These are phyloP conservation scores for Gentiana dahurica DNA, from an alignment of 257 asterid genomes.

Conservation along the genomic window DNA sequence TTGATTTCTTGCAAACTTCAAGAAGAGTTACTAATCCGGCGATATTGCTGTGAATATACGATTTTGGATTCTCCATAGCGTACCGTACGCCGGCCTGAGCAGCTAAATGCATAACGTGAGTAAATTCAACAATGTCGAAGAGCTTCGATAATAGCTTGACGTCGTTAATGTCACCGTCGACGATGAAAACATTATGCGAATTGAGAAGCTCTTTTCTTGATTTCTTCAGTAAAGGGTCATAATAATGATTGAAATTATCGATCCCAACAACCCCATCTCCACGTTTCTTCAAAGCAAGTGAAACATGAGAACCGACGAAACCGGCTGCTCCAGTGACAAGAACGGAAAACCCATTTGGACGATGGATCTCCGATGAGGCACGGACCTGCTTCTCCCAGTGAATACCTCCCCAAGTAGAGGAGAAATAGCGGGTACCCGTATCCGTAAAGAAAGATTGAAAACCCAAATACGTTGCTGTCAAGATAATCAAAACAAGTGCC, in stretches of 20 bases:
- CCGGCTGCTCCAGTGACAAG: constrained; percentile 92
- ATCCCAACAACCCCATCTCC: constrained; percentile 84
- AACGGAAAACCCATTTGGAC: constrained; percentile 40
- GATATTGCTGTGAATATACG: constrained; percentile 60
- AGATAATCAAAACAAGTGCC: constrained; percentile 58
- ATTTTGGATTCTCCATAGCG: constrained; percentile 69
- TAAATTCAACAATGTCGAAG: constrained; percentile 41
- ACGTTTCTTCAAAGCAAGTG: constrained; percentile 59
- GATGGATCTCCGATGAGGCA: constrained; percentile 50
- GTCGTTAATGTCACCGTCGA: constrained; percentile 59
- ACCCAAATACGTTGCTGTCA: constrained; percentile 62
- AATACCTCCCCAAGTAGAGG: constrained; percentile 55
- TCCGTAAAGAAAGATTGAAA: constrained; percentile 48
- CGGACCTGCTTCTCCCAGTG: constrained; percentile 53
- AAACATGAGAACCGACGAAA: constrained; percentile 63
- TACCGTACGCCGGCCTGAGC: constrained; percentile 84
- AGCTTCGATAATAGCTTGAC: constrained; percentile 35
- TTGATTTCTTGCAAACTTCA: constrained; percentile 45
- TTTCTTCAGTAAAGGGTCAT: constrained; percentile 42
- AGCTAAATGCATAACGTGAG: constrained; percentile 78
- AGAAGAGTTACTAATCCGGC: constrained; percentile 71
- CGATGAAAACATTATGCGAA: constrained; percentile 25
- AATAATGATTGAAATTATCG: constrained; percentile 60
- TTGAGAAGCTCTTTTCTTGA: constrained; percentile 29
- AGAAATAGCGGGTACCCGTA: constrained; percentile 40